Conservation (phyloP, 202 grass and related monocot genomes). For the Setaria viridis region DNA sequence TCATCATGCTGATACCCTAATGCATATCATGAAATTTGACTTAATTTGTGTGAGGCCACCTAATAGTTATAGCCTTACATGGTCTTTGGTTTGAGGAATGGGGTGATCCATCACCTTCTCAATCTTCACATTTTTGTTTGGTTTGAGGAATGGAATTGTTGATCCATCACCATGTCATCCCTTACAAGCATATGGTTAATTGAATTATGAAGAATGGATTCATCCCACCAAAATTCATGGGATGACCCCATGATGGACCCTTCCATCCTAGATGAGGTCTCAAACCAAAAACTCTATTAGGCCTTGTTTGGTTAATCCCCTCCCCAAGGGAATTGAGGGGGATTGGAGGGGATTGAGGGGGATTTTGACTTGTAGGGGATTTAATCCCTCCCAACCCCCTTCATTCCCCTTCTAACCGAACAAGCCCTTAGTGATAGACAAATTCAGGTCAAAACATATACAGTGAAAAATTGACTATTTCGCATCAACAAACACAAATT, state of each 20-base stretch:
- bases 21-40: constrained; percentile 1
- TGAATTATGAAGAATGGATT: background rate
- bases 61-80: background rate
- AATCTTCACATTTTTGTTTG: background rate
- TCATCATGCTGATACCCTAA: background rate
- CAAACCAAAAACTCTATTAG: background rate
- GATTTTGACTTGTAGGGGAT: too few species aligned
- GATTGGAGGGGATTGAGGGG: too few species aligned
- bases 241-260: background rate
- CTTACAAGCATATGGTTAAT: background rate
- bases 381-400: too few species aligned
- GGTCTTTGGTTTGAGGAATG: background rate
- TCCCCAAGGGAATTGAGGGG: too few species aligned
- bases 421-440: background rate
- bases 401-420: too few species aligned
- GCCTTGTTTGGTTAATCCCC: too few species aligned
- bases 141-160: background rate
- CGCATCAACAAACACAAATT: background rate
- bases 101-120: background rate
- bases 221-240: background rate
- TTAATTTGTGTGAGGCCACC: background rate
- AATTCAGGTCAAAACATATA: constrained; percentile 2
- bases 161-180: background rate
- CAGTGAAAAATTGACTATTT: background rate
- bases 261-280: background rate